Base-by-base conservation (phyloP, 768 basidiomycete species). In the Wakefieldia striispora region DNA sequence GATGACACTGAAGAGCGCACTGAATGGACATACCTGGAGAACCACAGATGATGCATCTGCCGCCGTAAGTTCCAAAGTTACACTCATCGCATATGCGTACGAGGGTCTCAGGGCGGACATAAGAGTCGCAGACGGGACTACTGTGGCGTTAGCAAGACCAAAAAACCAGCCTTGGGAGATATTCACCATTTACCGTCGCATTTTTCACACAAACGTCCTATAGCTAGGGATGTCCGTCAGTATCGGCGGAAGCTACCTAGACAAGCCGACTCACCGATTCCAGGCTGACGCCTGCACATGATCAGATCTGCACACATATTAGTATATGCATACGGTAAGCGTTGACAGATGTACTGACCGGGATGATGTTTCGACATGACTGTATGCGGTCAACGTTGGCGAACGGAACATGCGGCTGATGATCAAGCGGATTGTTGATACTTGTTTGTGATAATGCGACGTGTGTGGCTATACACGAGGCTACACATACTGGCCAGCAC, bases 71-170 rank as follows among this genome's bases (percentile, higher is more conserved):
- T 58, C 94, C 91, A 73, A 98, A 99, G 70, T 98, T 98, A 72
- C 97, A 99, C 75, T 99, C 97, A 67, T 99, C 97, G 70, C 97
- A 99, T 58, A 97, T 97, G 55, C 95, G 83, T 50, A 98, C 97
- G 56, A 98, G 80, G 20, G 95, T 98, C 72, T 95, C 95, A 61
- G 97, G 97, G 60, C 97, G 83, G 55, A 99, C 97, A 72, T 98
- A 98, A 49, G 95, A 97, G 75, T 99, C 95, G 75, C 95, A 99
- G 39, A 97, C 91, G 9, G 95, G 95, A 69, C 95, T 99, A 5
- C 36, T 34, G 29, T 23, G 21, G 48, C 40, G n/a, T 55, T 6
- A 49, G 31, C 0, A 6, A 34, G 24, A 23, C 21, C 12, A n/a
- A 20, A 3, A 13, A 26, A 4, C 16, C 23, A 9, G 20, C 4